Evolutionary conservation across 768 basidiomycete genomes (phyloP), one percentile per base, ranked within the genome.

Genomic region (Tephrocybe sp.): DNA sequence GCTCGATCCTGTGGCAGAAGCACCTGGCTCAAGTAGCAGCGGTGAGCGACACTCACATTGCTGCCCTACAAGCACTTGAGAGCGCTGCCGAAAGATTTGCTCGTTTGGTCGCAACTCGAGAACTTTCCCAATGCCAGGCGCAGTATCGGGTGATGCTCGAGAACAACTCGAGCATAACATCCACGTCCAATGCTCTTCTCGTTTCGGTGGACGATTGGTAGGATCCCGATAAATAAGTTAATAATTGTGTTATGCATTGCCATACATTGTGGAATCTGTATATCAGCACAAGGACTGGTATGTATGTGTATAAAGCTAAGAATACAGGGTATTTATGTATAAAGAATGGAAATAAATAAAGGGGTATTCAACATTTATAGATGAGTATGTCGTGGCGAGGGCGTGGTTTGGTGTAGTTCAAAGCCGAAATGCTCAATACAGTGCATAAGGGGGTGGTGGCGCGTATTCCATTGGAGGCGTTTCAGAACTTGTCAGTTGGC

Each of bases 1-100:
- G 60, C 44, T 59, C 58, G 25, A 55, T 63, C 2, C n/a, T 59
- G 10, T 61, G 56, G 59, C 58, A 60, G 38, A 55, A 47, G 38
- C 48, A 36, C 40, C 24, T 43, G 14, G 3, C 25, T n/a, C 26
- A 32, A 43, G 43, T 24, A 37, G 49, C 17, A 46, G 50, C 34
- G 24, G n/a, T 8, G 52, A 17, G n/a, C 20, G 24, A 30, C 24
- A 11, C 4, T 20, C 23, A 21, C 30, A 33, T 14, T 9, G 36
- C 24, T 9, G 42, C 50, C 10, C 34, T 51, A 5, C 25, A 51
- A 2, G 20, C 43, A 14, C 33, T 51, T 12, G 44, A 45, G 17
- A 30, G 23, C n/a, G 50, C 50, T 11, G 44, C 44, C 28, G 37
- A 45, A 3, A 11, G 28, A n/a, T 45, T 45, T 25, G 25, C 34